Percentiles rank a stretch among this genome's conserved stretches.
Conservation (phyloP, 352 stramenopile genomes). For the Phytophthora kernoviae region DNA sequence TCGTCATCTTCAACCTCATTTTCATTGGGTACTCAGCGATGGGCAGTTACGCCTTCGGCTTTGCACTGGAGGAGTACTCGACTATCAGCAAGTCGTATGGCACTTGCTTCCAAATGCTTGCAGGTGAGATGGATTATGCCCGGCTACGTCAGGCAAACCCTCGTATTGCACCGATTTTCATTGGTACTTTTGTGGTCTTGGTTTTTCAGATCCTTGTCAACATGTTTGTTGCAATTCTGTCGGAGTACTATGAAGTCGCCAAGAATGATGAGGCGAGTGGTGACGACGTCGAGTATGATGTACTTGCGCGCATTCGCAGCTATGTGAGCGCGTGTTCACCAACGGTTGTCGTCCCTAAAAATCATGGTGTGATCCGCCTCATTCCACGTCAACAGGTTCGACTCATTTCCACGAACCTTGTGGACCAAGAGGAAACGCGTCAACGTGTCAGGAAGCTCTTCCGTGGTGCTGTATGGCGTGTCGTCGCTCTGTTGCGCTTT, state of each 20-base stretch:
- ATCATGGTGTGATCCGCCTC: slow-evolving; percentile 81
- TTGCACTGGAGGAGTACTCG: slow-evolving; percentile 83
- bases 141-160: slow-evolving; percentile 82
- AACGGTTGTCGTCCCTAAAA: slow-evolving; percentile 74
- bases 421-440: slow-evolving; percentile 84
- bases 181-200: slow-evolving; percentile 85
- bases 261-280: slow-evolving; percentile 74
- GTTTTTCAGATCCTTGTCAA: slow-evolving; percentile 90
- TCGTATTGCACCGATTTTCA: slow-evolving; percentile 77
- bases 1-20: slow-evolving; percentile 90
- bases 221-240: slow-evolving; percentile 91
- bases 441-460: slow-evolving; percentile 86
- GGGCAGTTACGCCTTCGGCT: slow-evolving; percentile 85
- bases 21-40: slow-evolving; percentile 88
- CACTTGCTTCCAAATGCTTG: slow-evolving; percentile 90
- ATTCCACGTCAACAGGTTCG: slow-evolving; percentile 75
- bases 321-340: slow-evolving; percentile 79
- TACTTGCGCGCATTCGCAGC: slow-evolving; percentile 76
- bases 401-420: slow-evolving; percentile 87
- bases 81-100: slow-evolving; percentile 82
- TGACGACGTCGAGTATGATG: slow-evolving; percentile 87
- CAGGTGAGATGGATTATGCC: slow-evolving; percentile 81
- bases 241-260: slow-evolving; percentile 85
- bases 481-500: slow-evolving; percentile 87
- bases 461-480: slow-evolving; percentile 82